These are phyloP conservation scores for Ogataea hybrid DNA, from an alignment of 1,139 yeast species.

Conservation along the genomic window DNA sequence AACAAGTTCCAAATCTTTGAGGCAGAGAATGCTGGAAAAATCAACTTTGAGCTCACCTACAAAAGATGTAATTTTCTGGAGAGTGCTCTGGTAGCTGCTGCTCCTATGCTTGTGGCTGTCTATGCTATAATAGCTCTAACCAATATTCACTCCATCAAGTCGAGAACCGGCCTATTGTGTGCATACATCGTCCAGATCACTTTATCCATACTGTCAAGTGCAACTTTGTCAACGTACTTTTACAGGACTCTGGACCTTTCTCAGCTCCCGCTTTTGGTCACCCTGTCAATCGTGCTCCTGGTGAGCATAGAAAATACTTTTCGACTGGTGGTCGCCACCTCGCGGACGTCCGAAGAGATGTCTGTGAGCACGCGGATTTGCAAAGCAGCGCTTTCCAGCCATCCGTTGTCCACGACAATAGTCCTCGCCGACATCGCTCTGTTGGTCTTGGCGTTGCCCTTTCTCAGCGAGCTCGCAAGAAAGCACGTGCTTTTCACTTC, in stretches of 20 bases:
- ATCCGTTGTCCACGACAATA: slow-evolving; percentile 35
- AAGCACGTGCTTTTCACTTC: slow-evolving; percentile 35
- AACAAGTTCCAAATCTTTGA: neutral
- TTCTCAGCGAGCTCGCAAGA: slow-evolving; percentile 33
- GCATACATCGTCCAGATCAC: slow-evolving; percentile 56
- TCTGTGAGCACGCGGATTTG: slow-evolving; percentile 38
- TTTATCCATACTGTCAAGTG: slow-evolving; percentile 48
- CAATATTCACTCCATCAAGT: slow-evolving; percentile 54
- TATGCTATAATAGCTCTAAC: slow-evolving; percentile 48
- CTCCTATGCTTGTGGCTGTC: slow-evolving; percentile 33
- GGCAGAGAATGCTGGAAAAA: neutral
- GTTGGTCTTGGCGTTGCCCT: slow-evolving; percentile 27
- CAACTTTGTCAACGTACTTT: slow-evolving; percentile 45
- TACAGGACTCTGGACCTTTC: slow-evolving; percentile 34
- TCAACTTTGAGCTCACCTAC: slow-evolving; percentile 6
- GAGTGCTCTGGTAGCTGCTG: slow-evolving; percentile 26
- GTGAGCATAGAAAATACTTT: slow-evolving; percentile 46
- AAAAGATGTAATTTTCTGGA: slow-evolving; percentile 16
- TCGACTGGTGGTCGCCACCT: slow-evolving; percentile 40
- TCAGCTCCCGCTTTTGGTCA: slow-evolving; percentile 38
- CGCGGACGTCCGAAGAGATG: slow-evolving; percentile 42
- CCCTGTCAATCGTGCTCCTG: slow-evolving; percentile 38
- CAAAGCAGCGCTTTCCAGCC: slow-evolving; percentile 35
- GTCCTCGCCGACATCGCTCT: slow-evolving; percentile 30
- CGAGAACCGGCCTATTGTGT: slow-evolving; percentile 56